Conservation (phyloP, 2,329 filamentous ascomycete genomes). For the Pseudonectria buxi region DNA sequence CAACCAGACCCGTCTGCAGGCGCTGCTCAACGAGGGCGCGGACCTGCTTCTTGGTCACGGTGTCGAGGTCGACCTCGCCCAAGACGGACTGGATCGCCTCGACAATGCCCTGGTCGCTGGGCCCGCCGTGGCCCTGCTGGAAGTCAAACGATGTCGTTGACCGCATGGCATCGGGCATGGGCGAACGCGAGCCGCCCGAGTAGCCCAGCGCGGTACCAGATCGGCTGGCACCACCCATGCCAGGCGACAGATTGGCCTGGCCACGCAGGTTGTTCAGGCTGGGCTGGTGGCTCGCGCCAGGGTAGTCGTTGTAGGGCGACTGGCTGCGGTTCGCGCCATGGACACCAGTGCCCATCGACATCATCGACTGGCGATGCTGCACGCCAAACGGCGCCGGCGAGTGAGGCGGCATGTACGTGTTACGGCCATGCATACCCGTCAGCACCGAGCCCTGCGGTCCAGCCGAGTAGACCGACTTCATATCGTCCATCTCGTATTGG, state of each 20-base stretch:
- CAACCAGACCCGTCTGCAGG: constrained; percentile 79
- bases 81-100: constrained; percentile 80
- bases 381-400: constrained; percentile 68
- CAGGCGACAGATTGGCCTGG: constrained; percentile 42
- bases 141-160: constrained; percentile 54
- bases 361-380: constrained; percentile 63
- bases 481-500: constrained; percentile 94
- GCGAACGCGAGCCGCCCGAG: constrained; percentile 39
- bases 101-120: constrained; percentile 72
- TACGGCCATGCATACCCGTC: constrained; percentile 69
- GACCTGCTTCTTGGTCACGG: constrained; percentile 97
- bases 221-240: constrained; percentile 28
- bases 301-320: constrained; percentile 53
- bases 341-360: constrained; percentile 52
- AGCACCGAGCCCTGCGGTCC: constrained; percentile 83
- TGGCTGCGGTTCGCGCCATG: constrained; percentile 42
- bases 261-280: constrained; percentile 56
- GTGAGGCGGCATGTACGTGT: constrained; percentile 74
- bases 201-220: constrained; percentile 44
- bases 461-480: constrained; percentile 92
- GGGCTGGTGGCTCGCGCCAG: constrained; percentile 36
- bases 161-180: constrained; percentile 41
- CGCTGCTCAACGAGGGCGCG: constrained; percentile 87
- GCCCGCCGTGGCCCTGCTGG: constrained; percentile 54
- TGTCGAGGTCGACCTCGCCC: constrained; percentile 84